Conservation (phyloP, 2,329 filamentous ascomycete species). For the Phoma sp. region DNA sequence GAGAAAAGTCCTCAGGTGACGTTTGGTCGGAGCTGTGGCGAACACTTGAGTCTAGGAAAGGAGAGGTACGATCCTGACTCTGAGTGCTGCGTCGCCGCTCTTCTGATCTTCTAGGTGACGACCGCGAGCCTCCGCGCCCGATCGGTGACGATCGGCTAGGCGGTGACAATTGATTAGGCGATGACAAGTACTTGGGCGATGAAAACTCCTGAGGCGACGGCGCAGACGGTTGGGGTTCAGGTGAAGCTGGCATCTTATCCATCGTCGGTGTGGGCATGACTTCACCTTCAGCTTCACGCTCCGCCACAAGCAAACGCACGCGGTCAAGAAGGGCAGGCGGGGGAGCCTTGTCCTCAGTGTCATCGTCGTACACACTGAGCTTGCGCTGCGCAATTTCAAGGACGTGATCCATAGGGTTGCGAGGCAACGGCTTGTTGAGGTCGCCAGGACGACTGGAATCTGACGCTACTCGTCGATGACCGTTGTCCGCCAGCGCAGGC, state of each 20-base stretch:
- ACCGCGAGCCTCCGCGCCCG: slow-evolving; percentile 32
- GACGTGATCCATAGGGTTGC: slow-evolving; percentile 10
- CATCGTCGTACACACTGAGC: slow-evolving; percentile 16
- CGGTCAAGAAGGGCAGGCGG: slow-evolving; percentile 35
- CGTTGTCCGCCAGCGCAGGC: slow-evolving; percentile 16
- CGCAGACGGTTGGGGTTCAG: slow-evolving; percentile 15
- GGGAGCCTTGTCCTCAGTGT: slow-evolving; percentile 26
- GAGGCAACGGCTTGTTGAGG: slow-evolving; percentile 10
- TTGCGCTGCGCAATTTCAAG: slow-evolving; percentile 8
- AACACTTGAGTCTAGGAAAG: slow-evolving; percentile 30
- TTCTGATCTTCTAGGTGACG: slow-evolving; percentile 36
- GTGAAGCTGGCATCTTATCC: slow-evolving; percentile 18
- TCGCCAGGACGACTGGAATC: slow-evolving; percentile 15
- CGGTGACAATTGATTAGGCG: slow-evolving; percentile 9
- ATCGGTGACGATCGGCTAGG: slow-evolving; percentile 28
- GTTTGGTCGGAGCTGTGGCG: slow-evolving; percentile 34
- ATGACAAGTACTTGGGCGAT: too few species aligned
- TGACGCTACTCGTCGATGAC: slow-evolving; percentile 19
- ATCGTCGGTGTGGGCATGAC: slow-evolving; percentile 10
- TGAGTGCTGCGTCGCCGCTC: slow-evolving; percentile 37
- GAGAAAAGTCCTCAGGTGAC: slow-evolving; percentile 39
- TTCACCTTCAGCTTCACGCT: slow-evolving; percentile 24
- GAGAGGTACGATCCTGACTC: slow-evolving; percentile 40
- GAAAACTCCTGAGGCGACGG: too few species aligned
- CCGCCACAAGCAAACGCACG: slow-evolving; percentile 32